These are phyloP conservation scores for Aureobasidium uvarum DNA, from an alignment of 2,329 filamentous ascomycete genomes.

Conservation along the genomic window DNA sequence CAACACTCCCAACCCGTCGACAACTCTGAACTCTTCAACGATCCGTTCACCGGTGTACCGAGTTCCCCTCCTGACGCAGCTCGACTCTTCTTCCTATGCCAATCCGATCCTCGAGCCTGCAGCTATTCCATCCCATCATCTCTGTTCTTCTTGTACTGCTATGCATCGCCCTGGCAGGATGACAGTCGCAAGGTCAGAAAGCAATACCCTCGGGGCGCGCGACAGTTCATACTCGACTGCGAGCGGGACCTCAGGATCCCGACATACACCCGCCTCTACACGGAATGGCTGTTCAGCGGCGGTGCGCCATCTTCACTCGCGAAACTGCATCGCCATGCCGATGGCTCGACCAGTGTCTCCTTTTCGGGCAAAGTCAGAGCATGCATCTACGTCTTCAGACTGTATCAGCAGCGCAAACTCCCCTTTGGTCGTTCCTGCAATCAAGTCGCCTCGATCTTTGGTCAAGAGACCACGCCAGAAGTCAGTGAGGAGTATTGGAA, in stretches of 20 bases:
- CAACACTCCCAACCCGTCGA: not conserved
- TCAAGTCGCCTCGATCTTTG: not conserved
- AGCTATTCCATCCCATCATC: not conserved
- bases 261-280: conserved; percentile 20
- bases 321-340: conserved; percentile 5
- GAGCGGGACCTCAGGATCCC: not conserved
- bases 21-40: not conserved
- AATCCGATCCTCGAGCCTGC: not conserved
- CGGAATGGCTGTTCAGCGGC: conserved; percentile 12
- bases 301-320: conserved; percentile 7
- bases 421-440: not conserved
- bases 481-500: conserved; percentile 2
- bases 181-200: not conserved
- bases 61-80: not conserved
- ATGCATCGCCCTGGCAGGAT: not conserved
- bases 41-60: conserved; percentile 16
- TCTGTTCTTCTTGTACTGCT: conserved; percentile 11
- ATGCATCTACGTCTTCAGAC: conserved; percentile 2
- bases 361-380: not conserved
- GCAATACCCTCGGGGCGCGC: not conserved
- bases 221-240: not conserved
- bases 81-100: not conserved
- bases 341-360: conserved; percentile 18
- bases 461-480: not conserved
- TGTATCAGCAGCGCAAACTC: not conserved